Base-by-base conservation (phyloP, 257 asterid genomes). In the Linderniella brevidens region DNA sequence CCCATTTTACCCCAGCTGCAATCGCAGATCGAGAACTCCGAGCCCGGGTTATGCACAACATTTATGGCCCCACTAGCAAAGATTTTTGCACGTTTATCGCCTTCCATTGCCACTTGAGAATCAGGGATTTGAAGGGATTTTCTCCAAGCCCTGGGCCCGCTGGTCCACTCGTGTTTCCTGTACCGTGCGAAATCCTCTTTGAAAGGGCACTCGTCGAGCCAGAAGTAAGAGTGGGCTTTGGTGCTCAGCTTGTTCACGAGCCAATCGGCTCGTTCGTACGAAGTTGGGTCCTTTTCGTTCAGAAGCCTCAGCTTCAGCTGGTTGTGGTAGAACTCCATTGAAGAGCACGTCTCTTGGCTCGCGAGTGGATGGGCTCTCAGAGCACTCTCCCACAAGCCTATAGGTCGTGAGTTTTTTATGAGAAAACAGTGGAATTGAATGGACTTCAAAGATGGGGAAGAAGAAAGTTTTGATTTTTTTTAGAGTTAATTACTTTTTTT, bases 171-270 rank as follows among this genome's bases (percentile, higher is more conserved):
- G 50, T 76, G 79, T 64, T 68, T 88, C 77, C 86, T 49, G 47
- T 88, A 88, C 35, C 95, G 86, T 48, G 92, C 75, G 67, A 78
- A 88, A 63, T 74, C 80, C 60, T 77, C 92, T 55, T 72, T 88
- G 37, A 71, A 66, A 0, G 93, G 69, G 64, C 78, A 88, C 69
- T 88, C 98, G 61, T 88, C 94, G 41, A 88, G 85, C 95, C 98
- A 88, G 56, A 88, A 88, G 45, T 74, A 80, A 14, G 95, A 75
- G 70, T 80, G 98, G 56, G 80, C 95, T 74, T 70, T 76, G 1
- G 92, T 76, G 49, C 69, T 74, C 37, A 88, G 73, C 77, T 84
- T 88, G 65, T 80, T 75, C 15, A 74, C 92, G 19, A 88, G 69
- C 98, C 95, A 88, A 60, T 84, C 94, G 59, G 76, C 73, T 55